Evolutionary conservation across 495 filamentous ascomycete species (phyloP), one percentile per base, ranked within the genome.

Genomic region (Penicillium maclennaniae): DNA sequence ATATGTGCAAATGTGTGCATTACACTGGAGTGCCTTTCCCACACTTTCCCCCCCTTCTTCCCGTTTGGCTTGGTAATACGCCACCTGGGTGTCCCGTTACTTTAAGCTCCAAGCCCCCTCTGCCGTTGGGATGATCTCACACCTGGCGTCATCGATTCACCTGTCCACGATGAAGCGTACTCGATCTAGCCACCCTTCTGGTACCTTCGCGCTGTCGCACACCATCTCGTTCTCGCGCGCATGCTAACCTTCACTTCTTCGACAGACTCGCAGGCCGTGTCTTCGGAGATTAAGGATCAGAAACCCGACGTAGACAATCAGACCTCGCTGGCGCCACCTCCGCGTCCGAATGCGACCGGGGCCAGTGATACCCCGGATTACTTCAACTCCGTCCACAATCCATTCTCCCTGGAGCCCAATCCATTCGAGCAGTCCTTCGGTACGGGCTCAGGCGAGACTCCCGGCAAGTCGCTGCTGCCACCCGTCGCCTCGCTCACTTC

Each of bases 341-440:
- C 88, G 43, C 88, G 87, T 68, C 90, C 90, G 44, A 72, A 74
- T 34, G 79, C 80, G 46, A 69, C 79, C 56, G 68, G 71, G 53
- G 65, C 78, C 56, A 61, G 71, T 52, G 80, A 86, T 62, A 82
- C 79, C n/a, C 81, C 84, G 27, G 88, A 93, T 63, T 92, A 92
- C 73, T 95, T 91, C 72, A 83, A 81, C 36, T 79, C 73, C 45
- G 76, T 82, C 28, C 78, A 85, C 64, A 80, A 72, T 63, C 80
- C 79, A 58, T 87, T 83, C 68, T 86, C 84, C 47, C 80, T 87
- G 58, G 93, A 98, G 67, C 92, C 91, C 48, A 98, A 98, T 65
- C 92, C 92, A 7, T 98, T 98, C 66, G 93, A 98, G 68, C 85
- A 91, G 62, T 96, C 92, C 0, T 98, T 98, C 67, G 80, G 82